Percentiles rank a stretch among this genome's conserved stretches.
phyloP scores from a whole-genome alignment of 768 basidiomycete species.

The Aureoboletus auriporus region DNA sequence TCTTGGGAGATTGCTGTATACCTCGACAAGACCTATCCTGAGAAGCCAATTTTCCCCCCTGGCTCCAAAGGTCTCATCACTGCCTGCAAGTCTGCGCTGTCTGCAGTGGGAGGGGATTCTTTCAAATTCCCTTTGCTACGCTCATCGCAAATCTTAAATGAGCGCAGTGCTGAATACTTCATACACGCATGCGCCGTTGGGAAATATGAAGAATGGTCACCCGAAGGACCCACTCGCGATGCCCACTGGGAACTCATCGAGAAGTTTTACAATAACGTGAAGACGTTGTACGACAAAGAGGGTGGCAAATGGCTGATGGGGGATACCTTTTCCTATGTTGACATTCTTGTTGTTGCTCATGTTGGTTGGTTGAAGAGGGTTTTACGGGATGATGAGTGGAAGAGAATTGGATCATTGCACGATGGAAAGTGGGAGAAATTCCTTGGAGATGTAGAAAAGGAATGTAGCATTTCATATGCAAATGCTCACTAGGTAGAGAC shows the following conservation, averaged over 20 bases:
- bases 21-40: conserved; percentile 34
- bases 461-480: conserved; percentile 15
- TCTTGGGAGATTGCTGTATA: conserved; percentile 17
- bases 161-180: conserved; percentile 37
- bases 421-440: conserved; percentile 24
- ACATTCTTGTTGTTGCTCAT: conserved; percentile 21
- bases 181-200: conserved; percentile 32
- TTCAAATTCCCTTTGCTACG: conserved; percentile 20
- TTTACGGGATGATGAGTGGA: conserved; percentile 23
- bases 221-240: conserved; percentile 31
- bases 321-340: conserved; percentile 28
- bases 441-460: conserved; percentile 22
- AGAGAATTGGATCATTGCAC: conserved; percentile 20
- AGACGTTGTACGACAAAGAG: conserved; percentile 19
- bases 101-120: neutral
- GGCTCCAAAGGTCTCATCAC: neutral
- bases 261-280: conserved; percentile 7
- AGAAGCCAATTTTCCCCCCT: conserved; percentile 26
- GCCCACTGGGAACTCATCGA: conserved; percentile 24
- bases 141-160: conserved; percentile 26
- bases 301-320: conserved; percentile 31
- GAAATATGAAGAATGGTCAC: conserved; percentile 26
- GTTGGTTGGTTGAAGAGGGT: conserved; percentile 18
- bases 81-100: conserved; percentile 10
- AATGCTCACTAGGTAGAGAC: no score